Base-by-base conservation (phyloP, 2,329 filamentous ascomycete genomes). In the Cladosporium sp. region DNA sequence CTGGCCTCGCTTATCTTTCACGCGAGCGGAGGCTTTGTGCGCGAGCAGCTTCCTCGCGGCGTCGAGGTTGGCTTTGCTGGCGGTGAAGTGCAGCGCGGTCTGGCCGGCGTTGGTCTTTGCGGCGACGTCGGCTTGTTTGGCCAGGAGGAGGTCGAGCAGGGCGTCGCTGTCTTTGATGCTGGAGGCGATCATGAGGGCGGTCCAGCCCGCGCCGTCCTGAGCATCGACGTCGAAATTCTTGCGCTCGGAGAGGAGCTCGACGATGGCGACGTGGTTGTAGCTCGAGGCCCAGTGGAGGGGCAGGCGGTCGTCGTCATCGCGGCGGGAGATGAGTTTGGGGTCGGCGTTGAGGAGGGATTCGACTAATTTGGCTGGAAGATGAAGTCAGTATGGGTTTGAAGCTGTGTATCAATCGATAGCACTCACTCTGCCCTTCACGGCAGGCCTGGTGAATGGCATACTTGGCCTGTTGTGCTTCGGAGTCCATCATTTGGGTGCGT, bases 281-380 rank as follows among this genome's bases (percentile, higher is more conserved):
- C 91, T 93, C 2, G 84, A 82, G 0, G 93, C 92, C 93, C 93
- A 99, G 75, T 99, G 93, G 51, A 97, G 83, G 2, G 93, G 85
- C 32, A 96, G 80, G 40, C 93, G 88, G n/a, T 89, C 89, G 68
- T 99, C 93, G 43, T 88, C 85, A 63, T 99, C 93, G 63, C 74
- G 76, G 62, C 84, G 82, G 52, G 73, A 76, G 20, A 88, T 84
- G 34, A 93, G 80, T 62, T 88, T 91, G 2, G 88, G 84, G 64
- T 95, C 90, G 58, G 84, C 83, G 64, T 82, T 82, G 38, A 92
- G 73, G 15, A 92, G 77, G 7, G 86, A 87, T 70, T 95, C 89
- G 30, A 88, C 87, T 20, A 82, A 71, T 51, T 78, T 72, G 24
- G 79, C 89, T 95, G 61, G 40, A 47, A 20, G 2, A 12, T 32